Percentiles rank a stretch among this genome's conserved stretches.
Evolutionary conservation across 495 filamentous ascomycete species (phyloP).

Genomic region (Melanomma pulvis-pyrius): DNA sequence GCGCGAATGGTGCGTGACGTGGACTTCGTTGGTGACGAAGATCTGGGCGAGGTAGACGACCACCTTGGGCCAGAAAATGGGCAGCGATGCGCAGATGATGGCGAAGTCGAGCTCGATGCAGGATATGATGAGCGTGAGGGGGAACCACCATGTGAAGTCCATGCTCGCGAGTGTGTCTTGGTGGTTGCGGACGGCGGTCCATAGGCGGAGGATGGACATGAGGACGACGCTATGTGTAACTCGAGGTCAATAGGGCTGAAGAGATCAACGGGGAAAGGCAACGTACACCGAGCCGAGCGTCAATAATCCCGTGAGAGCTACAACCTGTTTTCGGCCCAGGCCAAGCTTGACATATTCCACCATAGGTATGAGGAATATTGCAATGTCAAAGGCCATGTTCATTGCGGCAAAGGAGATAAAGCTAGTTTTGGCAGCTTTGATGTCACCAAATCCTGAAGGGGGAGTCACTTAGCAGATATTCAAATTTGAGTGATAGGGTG

Average conservation of each 20-base stretch:
- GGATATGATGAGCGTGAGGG: conserved; percentile 20
- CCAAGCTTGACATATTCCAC: conserved; percentile 12
- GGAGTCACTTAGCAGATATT: no score
- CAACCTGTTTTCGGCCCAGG: background rate
- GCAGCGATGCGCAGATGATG: conserved; percentile 27
- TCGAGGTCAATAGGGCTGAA: background rate
- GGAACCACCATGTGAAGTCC: conserved; percentile 33
- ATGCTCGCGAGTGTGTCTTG: background rate
- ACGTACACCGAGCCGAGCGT: conserved; percentile 12
- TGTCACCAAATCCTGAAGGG: background rate
- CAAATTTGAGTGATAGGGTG: no score
- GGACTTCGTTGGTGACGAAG: conserved; percentile 31
- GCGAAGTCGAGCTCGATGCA: conserved; percentile 31
- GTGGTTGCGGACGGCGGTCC: background rate
- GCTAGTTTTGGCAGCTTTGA: background rate
- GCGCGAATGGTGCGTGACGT: conserved; percentile 18
- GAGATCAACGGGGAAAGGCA: background rate
- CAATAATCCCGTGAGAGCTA: conserved; percentile 15
- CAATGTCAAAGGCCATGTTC: conserved; percentile 28
- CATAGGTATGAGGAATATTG: conserved; percentile 16
- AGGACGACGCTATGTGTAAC: conserved; percentile 19
- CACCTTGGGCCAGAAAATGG: conserved; percentile 33
- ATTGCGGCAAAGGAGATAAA: conserved; percentile 10
- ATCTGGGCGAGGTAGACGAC: conserved; percentile 8
- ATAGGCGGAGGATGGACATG: conserved; percentile 21